Base-by-base conservation (phyloP, 306 rosid species). In the Prinsepia uniflora region DNA sequence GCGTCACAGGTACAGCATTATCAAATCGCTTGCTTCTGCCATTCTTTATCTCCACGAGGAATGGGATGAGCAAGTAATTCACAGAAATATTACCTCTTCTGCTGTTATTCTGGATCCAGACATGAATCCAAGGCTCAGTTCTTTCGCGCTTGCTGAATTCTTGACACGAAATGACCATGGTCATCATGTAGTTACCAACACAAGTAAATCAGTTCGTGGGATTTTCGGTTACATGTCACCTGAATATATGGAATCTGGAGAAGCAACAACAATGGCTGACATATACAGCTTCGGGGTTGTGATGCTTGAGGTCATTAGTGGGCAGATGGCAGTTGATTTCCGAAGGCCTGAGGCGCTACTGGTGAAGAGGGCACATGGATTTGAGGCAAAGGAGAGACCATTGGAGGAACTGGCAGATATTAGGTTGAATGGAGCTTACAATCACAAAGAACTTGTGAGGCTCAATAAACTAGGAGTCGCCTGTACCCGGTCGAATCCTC, bases 21-120 rank as follows among this genome's bases (percentile, higher is more conserved):
- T 89, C 73, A 90, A 83, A 75, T 81, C 92, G 24, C 92, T 93
- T 40, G 97, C 98, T 70, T 90, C 92, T 2, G 98, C 97, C 22
- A 72, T 93, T 74, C 90, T 84, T 20, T 93, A 93, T 81, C 92
- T 93, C 65, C 98, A 93, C n/a, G 97, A 93, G 82, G 97, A 93
- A 78, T 93, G 98, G 98, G 97, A 93, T 15, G 98, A 93, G 59
- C 90, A 88, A 83, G 98, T 93, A 18, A 90, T 93, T 64, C 98
- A 93, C 63, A 83, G 90, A 73, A 90, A 79, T 79, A 90, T 93
- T 49, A 93, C 98, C 74, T 90, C 98, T 57, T 93, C 98, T 5
- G 97, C 98, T 62, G 80, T 93, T 48, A 86, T 90, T 76, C 88
- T 93, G 53, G 98, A 90, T 73, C 81, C 81, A 18, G 97, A 90